phyloP scores from a whole-genome alignment of 2,329 filamentous ascomycete genomes.

The Raffaelea ambrosiae region DNA sequence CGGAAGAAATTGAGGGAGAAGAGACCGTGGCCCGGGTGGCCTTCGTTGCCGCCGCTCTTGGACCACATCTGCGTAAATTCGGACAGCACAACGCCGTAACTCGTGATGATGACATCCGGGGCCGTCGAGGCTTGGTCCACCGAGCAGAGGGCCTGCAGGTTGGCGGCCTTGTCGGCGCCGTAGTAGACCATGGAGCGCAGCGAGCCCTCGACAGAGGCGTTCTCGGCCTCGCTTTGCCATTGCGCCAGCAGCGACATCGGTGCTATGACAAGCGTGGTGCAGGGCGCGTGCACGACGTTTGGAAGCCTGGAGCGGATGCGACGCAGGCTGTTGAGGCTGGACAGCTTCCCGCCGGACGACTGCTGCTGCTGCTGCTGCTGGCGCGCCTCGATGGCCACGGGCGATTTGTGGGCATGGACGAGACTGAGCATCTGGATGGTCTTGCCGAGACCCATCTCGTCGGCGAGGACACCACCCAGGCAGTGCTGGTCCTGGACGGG shows the following conservation, averaged over 20 bases:
- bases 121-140: constrained; percentile 64
- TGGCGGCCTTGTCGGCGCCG: constrained; percentile 70
- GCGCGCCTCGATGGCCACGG: constrained; percentile 34
- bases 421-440: constrained; percentile 98
- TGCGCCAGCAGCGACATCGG: constrained; percentile 95
- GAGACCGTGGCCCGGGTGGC: constrained; percentile 59
- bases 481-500: constrained; percentile 92
- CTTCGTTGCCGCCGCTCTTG: constrained; percentile 49
- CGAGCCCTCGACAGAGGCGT: constrained; percentile 76
- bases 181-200: constrained; percentile 88
- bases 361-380: constrained; percentile 11
- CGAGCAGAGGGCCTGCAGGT: constrained; percentile 72
- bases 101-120: constrained; percentile 88
- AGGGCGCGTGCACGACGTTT: constrained; percentile 61
- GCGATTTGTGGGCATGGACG: constrained; percentile 71
- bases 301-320: constrained; percentile 15
- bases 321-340: constrained; percentile 36
- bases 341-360: constrained; percentile 8
- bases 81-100: constrained; percentile 84
- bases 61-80: constrained; percentile 71
- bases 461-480: constrained; percentile 83
- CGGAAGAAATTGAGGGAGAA: constrained; percentile 94
- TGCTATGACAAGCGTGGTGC: constrained; percentile 89
- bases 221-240: constrained; percentile 92
- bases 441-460: constrained; percentile 97